Evolutionary conservation across 1,139 yeast genomes (phyloP).

Genomic region (Kluyveromyces sp.): DNA sequence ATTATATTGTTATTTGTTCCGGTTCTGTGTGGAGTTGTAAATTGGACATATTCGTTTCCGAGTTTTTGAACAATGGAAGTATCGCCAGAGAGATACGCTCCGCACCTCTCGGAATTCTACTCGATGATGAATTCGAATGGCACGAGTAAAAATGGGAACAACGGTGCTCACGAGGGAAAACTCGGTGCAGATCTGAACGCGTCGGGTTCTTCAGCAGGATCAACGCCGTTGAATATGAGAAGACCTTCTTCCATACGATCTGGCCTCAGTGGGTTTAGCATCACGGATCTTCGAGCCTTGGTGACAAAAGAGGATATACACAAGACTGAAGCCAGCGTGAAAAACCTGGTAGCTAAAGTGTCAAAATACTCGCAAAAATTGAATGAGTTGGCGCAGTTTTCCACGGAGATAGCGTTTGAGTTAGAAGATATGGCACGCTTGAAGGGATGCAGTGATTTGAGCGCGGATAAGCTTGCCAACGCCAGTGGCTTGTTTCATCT

Average conservation of each 20-base stretch:
- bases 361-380: conserved; percentile 46
- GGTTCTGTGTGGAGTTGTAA: no score
- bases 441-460: conserved; percentile 51
- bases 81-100: conserved; percentile 27
- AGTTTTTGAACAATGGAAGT: conserved; percentile 8
- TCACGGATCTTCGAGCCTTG: conserved; percentile 48
- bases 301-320: conserved; percentile 54
- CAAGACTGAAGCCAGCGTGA: conserved; percentile 42
- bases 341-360: conserved; percentile 46
- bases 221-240: conserved; percentile 8
- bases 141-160: not conserved
- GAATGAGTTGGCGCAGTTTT: conserved; percentile 47
- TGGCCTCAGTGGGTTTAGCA: conserved; percentile 18
- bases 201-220: not conserved
- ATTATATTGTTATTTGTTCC: no score
- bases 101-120: conserved; percentile 31
- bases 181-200: not conserved
- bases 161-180: not conserved
- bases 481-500: conserved; percentile 77
- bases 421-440: conserved; percentile 64
- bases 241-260: conserved; percentile 28
- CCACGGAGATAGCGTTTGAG: conserved; percentile 68
- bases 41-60: no score
- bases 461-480: conserved; percentile 59
- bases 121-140: conserved; percentile 21